Conservation (phyloP, 2,329 filamentous ascomycete species). For the Coniochaeta pulveracea region DNA sequence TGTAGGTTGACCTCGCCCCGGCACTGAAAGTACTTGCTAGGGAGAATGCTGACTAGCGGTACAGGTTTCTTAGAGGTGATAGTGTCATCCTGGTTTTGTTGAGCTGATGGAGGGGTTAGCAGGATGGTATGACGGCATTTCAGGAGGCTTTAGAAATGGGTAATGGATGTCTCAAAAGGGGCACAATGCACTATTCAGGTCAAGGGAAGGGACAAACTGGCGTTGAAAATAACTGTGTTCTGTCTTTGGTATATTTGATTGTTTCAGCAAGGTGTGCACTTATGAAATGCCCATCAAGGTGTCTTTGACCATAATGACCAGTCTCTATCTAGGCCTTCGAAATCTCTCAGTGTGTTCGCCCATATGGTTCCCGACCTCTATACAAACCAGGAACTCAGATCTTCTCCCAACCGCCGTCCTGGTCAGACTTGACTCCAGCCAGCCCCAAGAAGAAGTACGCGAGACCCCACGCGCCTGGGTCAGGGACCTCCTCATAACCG, state of each 20-base stretch:
- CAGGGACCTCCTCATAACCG: constrained; percentile 58
- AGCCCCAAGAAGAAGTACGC: constrained; percentile 74
- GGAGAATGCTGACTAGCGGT: too few relatives aligned
- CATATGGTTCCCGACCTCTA: too few relatives aligned
- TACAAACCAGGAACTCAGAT: constrained; percentile 10
- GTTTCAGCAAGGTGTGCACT: constrained; percentile 1
- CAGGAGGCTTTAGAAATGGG: constrained; percentile 1
- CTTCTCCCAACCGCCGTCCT: constrained; percentile 23
- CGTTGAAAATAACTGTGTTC: constrained; percentile 3
- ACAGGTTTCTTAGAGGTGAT: constrained; percentile 15
- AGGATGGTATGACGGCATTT: background rate
- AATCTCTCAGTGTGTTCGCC: too few relatives aligned
- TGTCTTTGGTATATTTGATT: background rate
- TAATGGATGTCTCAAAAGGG: background rate
- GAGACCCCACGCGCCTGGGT: constrained; percentile 62
- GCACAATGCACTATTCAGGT: background rate
- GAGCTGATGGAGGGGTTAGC: constrained; percentile 6
- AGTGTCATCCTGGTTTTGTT: constrained; percentile 15
- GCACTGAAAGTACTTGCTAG: too few relatives aligned
- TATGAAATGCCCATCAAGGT: background rate
- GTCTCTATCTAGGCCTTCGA: too few relatives aligned
- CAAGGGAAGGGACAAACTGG: constrained; percentile 1
- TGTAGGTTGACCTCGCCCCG: too few relatives aligned
- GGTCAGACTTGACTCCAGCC: constrained; percentile 38
- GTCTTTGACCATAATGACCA: too few relatives aligned